Evolutionary conservation across 306 rosid species (phyloP).

Genomic region (Boehmeria nivea): DNA sequence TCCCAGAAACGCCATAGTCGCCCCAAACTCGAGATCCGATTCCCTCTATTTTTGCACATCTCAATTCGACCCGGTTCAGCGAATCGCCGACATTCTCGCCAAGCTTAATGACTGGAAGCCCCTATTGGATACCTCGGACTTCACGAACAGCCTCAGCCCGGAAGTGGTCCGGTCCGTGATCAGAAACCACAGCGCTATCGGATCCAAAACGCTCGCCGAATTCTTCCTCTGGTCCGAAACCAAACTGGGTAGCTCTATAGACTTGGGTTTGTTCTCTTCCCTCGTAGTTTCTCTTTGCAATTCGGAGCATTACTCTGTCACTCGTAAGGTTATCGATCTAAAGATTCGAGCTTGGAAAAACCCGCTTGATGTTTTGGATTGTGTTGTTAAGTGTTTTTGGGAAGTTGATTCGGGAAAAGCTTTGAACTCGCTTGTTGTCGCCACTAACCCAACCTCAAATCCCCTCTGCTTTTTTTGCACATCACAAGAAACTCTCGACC

Average conservation of each 20-base stretch:
- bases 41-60: conserved; percentile 21
- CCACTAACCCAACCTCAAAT: too few relatives aligned
- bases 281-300: conserved; percentile 42
- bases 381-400: conserved; percentile 25
- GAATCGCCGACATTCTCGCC: conserved; percentile 37
- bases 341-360: conserved; percentile 29
- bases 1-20: too few relatives aligned
- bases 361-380: conserved; percentile 31
- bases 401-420: conserved; percentile 20
- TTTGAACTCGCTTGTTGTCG: too few relatives aligned
- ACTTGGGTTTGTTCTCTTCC: conserved; percentile 32
- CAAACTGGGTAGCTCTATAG: conserved; percentile 26
- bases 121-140: conserved; percentile 18
- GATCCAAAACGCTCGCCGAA: conserved; percentile 32
- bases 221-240: conserved; percentile 45
- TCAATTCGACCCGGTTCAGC: conserved; percentile 22
- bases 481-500: conserved; percentile 13
- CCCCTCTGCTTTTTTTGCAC: conserved; percentile 20
- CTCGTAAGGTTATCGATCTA: conserved; percentile 28
- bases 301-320: conserved; percentile 24
- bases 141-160: conserved; percentile 31
- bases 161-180: conserved; percentile 35
- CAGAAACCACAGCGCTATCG: conserved; percentile 18
- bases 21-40: too few relatives aligned
- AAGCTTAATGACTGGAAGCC: conserved; percentile 29